These are phyloP conservation scores for Phytophthora boehmeriae DNA, from an alignment of 352 stramenopile genomes.

Conservation along the genomic window DNA sequence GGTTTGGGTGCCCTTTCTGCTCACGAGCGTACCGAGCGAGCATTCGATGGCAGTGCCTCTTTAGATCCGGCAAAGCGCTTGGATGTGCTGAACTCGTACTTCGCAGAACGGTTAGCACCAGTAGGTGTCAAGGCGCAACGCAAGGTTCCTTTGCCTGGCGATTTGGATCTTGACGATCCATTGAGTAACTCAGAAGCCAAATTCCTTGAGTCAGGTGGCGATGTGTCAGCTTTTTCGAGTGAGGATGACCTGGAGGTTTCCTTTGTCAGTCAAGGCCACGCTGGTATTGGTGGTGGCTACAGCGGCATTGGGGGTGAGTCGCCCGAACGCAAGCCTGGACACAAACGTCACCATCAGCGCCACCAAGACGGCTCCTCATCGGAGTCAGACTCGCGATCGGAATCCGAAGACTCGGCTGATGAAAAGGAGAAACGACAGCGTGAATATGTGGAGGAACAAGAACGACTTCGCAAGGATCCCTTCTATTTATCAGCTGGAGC, in stretches of 20 bases:
- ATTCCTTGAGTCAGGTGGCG: slow-evolving; percentile 79
- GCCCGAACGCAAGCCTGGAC: slow-evolving; percentile 51
- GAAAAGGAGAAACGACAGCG: slow-evolving; percentile 48
- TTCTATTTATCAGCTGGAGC: slow-evolving; percentile 73
- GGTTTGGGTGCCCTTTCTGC: slow-evolving; percentile 58
- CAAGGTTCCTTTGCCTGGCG: slow-evolving; percentile 90
- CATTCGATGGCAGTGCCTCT: slow-evolving; percentile 62
- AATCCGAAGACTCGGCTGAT: slow-evolving; percentile 46
- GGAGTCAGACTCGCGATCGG: slow-evolving; percentile 33
- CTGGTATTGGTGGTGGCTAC: slow-evolving; percentile 38
- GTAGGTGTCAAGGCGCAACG: slow-evolving; percentile 92
- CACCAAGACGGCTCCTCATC: slow-evolving; percentile 29
- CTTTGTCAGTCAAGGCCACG: slow-evolving; percentile 63
- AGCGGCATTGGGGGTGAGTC: slow-evolving; percentile 47
- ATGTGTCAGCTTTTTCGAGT: slow-evolving; percentile 60
- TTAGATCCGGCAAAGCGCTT: slow-evolving; percentile 53
- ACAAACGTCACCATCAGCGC: slow-evolving; percentile 35
- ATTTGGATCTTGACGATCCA: slow-evolving; percentile 68
- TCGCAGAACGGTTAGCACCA: slow-evolving; percentile 82
- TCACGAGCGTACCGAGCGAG: slow-evolving; percentile 68
- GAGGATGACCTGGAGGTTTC: slow-evolving; percentile 85
- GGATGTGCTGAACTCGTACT: slow-evolving; percentile 75
- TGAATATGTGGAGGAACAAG: slow-evolving; percentile 58
- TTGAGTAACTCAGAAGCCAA: slow-evolving; percentile 63
- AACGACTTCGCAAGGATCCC: slow-evolving; percentile 73